Base-by-base conservation (phyloP, 495 filamentous ascomycete species). In the Bacidia rubella region DNA sequence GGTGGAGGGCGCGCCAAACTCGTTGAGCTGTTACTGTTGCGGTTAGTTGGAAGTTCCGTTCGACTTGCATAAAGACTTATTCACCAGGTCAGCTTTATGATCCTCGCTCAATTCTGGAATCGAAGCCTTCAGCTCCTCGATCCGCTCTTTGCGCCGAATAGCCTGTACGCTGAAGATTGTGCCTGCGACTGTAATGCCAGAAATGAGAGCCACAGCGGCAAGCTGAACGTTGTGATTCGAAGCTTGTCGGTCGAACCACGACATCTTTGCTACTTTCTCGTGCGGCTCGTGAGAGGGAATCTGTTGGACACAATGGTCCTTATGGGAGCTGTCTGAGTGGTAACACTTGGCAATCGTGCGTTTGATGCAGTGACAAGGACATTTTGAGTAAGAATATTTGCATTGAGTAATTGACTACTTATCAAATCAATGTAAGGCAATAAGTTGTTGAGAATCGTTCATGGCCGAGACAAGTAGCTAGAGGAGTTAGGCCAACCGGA, bases 111-210 rank as follows among this genome's bases (percentile, higher is more conserved):
- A 63, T 24, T 55, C 61, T 2, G 85, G 83, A 54, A 90, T 90
- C 0, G 82, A 85, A 53, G 73, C 74, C 59, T 92, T 92, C 42
- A 92, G 68, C 39, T 79, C 70, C 47, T 77, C 69, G 4, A 89
- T 67, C 24, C 78, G 78, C 56, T 79, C 76, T 58, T 74, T 75
- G 39, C 81, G 66, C 47, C 71, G 73, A 35, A 84, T 70, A 50
- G 74, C 73, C 60, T 92, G 86, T 57, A 81, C 85, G 41, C 82
- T 79, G 48, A 86, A 70, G 35, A 95, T 81, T 11, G 79, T 72
- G 38, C 76, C 73, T 10, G 85, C 86, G 24, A 86, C 85, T 25
- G 85, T 75, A 32, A 79, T 78, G 21, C 85, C 86, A 0, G 86
- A 90, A 3, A 86, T 67, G 4, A 89, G 68, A 3, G 87, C 87